A percentile compares a stretch with the other conserved stretches of the same genome.
Evolutionary conservation across 1,139 yeast genomes (phyloP).

Genomic region (Suhomyces coccinellae): DNA sequence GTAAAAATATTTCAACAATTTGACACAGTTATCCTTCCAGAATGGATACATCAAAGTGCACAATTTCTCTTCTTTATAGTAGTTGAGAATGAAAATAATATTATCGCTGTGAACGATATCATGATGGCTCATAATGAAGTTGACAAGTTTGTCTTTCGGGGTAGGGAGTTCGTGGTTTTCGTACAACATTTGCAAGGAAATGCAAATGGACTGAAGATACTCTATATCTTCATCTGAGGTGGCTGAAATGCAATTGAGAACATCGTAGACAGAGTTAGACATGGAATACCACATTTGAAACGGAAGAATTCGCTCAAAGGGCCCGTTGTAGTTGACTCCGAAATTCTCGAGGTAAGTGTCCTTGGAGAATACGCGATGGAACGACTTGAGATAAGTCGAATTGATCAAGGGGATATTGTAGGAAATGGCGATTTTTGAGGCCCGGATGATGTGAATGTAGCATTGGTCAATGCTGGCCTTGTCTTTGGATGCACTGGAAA

Average conservation of each 20-base stretch:
- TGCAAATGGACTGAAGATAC: constrained; percentile 38
- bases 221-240: constrained; percentile 34
- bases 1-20: constrained; percentile 50
- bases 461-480: constrained; percentile 22
- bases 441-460: constrained; percentile 26
- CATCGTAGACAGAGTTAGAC: constrained; percentile 43
- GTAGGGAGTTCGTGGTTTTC: constrained; percentile 43
- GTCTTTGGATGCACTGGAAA: constrained; percentile 18
- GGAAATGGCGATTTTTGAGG: constrained; percentile 23
- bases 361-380: constrained; percentile 37
- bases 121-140: constrained; percentile 43
- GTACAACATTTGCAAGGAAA: constrained; percentile 34
- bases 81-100: constrained; percentile 43
- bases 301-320: constrained; percentile 31
- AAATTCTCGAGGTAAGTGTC: constrained; percentile 23
- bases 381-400: constrained; percentile 32
- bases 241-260: constrained; percentile 22
- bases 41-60: constrained; percentile 55
- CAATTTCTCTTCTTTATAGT: constrained; percentile 49
- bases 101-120: constrained; percentile 36
- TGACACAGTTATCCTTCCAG: constrained; percentile 53
- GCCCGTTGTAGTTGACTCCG: constrained; percentile 14
- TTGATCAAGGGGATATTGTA: constrained; percentile 34
- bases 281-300: constrained; percentile 53
- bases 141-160: constrained; percentile 46